A percentile compares a stretch with the other conserved stretches of the same genome.
These are phyloP conservation scores for Fusarium sacchari DNA, from an alignment of 2,329 filamentous ascomycete genomes.

Conservation along the genomic window DNA sequence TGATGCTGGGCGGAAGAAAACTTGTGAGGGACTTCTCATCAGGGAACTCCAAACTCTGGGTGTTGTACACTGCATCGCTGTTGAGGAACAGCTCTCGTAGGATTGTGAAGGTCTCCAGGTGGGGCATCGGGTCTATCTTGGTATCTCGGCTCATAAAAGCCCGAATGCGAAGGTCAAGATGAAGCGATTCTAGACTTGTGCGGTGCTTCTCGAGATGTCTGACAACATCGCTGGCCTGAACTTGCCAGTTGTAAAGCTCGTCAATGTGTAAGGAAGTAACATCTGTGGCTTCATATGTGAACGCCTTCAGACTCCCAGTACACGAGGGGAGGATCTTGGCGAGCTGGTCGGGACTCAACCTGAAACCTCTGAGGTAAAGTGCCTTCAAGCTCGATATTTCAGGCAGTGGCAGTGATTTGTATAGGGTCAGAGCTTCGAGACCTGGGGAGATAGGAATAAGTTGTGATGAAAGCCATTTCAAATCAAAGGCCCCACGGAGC, in stretches of 20 bases:
- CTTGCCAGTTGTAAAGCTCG: not conserved
- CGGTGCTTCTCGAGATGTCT: slow-evolving; percentile 2
- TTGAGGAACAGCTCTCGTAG: slow-evolving; percentile 20
- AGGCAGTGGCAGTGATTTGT: not conserved
- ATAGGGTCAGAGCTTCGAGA: slow-evolving; percentile 13
- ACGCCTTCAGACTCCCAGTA: not conserved
- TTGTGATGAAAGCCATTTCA: not conserved
- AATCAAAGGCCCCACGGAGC: not conserved
- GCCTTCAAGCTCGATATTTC: slow-evolving; percentile 8
- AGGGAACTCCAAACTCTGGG: not conserved
- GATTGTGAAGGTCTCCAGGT: slow-evolving; percentile 6
- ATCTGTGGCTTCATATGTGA: slow-evolving; percentile 17
- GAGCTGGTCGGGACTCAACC: not conserved
- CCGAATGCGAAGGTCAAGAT: slow-evolving; percentile 17
- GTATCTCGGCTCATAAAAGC: not conserved
- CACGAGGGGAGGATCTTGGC: not conserved
- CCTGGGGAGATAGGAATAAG: not conserved
- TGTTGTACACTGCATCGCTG: slow-evolving; percentile 1
- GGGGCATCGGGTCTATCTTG: not conserved
- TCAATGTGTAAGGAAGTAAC: not conserved
- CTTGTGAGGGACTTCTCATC: slow-evolving; percentile 4
- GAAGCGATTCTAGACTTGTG: slow-evolving; percentile 10
- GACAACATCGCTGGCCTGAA: slow-evolving; percentile 8
- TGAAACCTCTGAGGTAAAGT: not conserved
- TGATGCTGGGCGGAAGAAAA: not conserved